phyloP scores from a whole-genome alignment of 768 basidiomycete genomes.

The Tubosaeta sp. region DNA sequence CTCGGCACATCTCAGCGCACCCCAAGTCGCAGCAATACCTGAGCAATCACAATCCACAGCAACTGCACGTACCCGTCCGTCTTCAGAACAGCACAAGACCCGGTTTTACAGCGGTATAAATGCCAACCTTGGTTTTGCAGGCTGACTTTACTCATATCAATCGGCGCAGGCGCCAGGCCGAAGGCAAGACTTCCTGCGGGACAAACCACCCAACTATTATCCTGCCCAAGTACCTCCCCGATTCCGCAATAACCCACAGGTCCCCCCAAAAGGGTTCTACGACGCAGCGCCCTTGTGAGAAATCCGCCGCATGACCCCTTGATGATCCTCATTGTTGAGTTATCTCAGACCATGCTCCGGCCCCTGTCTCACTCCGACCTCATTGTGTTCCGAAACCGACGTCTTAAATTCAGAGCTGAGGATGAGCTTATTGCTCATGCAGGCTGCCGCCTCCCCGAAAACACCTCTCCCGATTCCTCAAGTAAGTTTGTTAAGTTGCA shows the following conservation, averaged over 20 bases:
- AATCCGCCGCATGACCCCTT: no score
- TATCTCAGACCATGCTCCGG: slow-evolving; percentile 4
- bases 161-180: slow-evolving; percentile 3
- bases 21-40: background rate
- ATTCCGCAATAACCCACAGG: background rate
- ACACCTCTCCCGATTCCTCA: background rate
- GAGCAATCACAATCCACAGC: background rate
- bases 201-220: background rate
- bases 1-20: background rate
- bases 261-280: background rate
- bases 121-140: background rate
- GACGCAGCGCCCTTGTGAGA: slow-evolving; percentile 7
- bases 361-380: background rate
- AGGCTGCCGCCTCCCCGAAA: background rate
- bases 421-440: background rate
- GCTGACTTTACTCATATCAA: background rate
- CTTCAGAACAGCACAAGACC: background rate
- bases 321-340: background rate
- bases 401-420: slow-evolving; percentile 4
- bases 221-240: slow-evolving; percentile 1
- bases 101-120: slow-evolving; percentile 4
- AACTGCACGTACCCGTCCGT: background rate
- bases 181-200: background rate
- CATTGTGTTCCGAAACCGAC: background rate
- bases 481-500: background rate